These are phyloP conservation scores for Curvularia sp. DNA, from an alignment of 2,329 filamentous ascomycete genomes.

Conservation along the genomic window DNA sequence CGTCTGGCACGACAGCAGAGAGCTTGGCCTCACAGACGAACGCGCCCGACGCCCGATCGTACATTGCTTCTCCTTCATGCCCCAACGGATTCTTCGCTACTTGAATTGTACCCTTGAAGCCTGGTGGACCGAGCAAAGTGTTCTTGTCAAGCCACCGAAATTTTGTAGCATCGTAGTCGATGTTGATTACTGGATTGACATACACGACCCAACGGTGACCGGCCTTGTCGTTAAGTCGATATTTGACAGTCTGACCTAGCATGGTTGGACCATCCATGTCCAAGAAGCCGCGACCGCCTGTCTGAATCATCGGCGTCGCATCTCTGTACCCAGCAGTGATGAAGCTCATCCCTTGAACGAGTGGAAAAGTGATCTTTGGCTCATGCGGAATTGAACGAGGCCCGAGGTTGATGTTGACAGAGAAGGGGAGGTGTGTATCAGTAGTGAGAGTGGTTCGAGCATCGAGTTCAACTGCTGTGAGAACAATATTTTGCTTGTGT, in stretches of 20 bases:
- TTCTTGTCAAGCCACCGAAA: constrained; percentile 69
- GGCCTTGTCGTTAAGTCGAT: constrained; percentile 75
- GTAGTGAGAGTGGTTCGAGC: constrained; percentile 63
- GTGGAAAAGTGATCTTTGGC: constrained; percentile 75
- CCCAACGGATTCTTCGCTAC: constrained; percentile 75
- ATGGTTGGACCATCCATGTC: constrained; percentile 65
- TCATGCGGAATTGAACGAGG: constrained; percentile 60
- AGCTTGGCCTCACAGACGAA: constrained; percentile 73
- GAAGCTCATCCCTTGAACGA: constrained; percentile 90
- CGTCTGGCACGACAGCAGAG: constrained; percentile 66
- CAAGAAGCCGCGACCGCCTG: constrained; percentile 74
- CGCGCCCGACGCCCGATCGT: constrained; percentile 77
- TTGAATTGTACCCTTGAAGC: constrained; percentile 82
- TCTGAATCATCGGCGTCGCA: constrained; percentile 73
- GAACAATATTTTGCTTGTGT: constrained; percentile 78
- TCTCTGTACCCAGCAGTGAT: constrained; percentile 79
- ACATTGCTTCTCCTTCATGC: constrained; percentile 68
- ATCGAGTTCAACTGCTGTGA: constrained; percentile 79
- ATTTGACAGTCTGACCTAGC: constrained; percentile 75
- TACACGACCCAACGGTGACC: constrained; percentile 77
- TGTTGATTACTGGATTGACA: constrained; percentile 62
- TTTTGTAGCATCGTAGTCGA: constrained; percentile 65
- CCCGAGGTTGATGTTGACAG: constrained; percentile 71
- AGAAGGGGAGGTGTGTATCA: constrained; percentile 63
- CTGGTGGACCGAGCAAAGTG: constrained; percentile 67